Conservation (phyloP, 2,329 filamentous ascomycete species). For the Hymenoscyphus linearis region DNA sequence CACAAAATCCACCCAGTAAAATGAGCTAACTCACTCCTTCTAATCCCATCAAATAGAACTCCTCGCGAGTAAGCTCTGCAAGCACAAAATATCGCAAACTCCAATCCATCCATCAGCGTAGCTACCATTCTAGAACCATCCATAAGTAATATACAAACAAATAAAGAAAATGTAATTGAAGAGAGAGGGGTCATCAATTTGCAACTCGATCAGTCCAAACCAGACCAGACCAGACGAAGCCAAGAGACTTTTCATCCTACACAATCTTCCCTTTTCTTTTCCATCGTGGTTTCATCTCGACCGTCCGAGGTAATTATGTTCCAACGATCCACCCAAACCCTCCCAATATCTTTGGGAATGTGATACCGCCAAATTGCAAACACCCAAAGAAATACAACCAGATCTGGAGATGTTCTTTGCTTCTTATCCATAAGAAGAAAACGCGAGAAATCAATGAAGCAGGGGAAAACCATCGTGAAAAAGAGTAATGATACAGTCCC, state of each 20-base stretch:
- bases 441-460: background rate
- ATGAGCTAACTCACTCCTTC: background rate
- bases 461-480: background rate
- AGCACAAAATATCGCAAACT: background rate
- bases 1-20: background rate
- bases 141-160: no score
- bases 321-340: no score
- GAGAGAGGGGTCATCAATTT: background rate
- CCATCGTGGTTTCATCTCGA: background rate
- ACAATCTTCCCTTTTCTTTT: conserved; percentile 1
- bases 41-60: background rate
- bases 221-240: background rate
- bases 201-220: background rate
- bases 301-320: conserved; percentile 3
- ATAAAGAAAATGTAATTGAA: conserved; percentile 2
- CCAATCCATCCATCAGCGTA: no score
- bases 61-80: background rate
- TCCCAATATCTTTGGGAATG: background rate
- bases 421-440: background rate
- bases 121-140: no score
- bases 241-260: background rate
- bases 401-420: background rate
- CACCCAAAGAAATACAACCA: background rate
- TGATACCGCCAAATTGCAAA: background rate
- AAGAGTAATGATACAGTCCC: conserved; percentile 27